Evolutionary conservation across 805 yeast genomes (phyloP).

Genomic region (Sugiyamaella floridensis): DNA sequence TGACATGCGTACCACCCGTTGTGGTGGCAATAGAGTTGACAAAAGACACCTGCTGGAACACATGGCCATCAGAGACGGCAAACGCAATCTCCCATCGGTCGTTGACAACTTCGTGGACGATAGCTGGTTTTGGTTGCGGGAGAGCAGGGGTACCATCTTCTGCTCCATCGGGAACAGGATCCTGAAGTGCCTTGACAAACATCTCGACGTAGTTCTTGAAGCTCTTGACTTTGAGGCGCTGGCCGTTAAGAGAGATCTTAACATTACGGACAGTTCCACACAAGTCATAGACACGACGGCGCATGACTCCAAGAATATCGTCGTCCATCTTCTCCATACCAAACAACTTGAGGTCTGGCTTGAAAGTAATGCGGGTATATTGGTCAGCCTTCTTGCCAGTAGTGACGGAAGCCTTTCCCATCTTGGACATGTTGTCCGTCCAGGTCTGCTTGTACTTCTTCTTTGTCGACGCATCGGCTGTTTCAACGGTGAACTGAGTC

Average conservation of each 20-base stretch:
- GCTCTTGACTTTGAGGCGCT: constrained; percentile 56
- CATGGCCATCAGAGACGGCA: constrained; percentile 77
- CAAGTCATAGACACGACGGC: constrained; percentile 90
- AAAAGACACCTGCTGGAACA: constrained; percentile 88
- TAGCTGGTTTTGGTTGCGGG: constrained; percentile 41
- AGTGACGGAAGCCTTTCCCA: constrained; percentile 68
- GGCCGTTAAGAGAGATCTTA: constrained; percentile 70
- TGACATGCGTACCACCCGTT: constrained; percentile 93
- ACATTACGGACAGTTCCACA: constrained; percentile 89
- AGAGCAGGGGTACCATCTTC: constrained; percentile 5
- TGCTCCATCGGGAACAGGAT: constrained; percentile 16
- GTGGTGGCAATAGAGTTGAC: constrained; percentile 98
- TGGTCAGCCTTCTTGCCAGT: constrained; percentile 51
- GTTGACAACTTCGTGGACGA: constrained; percentile 72
- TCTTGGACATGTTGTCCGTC: constrained; percentile 77
- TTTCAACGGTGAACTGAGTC: constrained; percentile 76
- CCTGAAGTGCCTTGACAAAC: constrained; percentile 68
- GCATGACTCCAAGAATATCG: constrained; percentile 75
- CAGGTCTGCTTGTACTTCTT: constrained; percentile 73
- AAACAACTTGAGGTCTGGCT: constrained; percentile 80
- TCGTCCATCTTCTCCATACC: constrained; percentile 79
- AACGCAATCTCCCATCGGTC: constrained; percentile 96
- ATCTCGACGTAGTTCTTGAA: constrained; percentile 86
- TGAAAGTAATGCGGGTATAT: constrained; percentile 79
- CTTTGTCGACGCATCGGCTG: constrained; percentile 66